phyloP scores from a whole-genome alignment of 2,329 filamentous ascomycete species.

The Aspergillus candidus region DNA sequence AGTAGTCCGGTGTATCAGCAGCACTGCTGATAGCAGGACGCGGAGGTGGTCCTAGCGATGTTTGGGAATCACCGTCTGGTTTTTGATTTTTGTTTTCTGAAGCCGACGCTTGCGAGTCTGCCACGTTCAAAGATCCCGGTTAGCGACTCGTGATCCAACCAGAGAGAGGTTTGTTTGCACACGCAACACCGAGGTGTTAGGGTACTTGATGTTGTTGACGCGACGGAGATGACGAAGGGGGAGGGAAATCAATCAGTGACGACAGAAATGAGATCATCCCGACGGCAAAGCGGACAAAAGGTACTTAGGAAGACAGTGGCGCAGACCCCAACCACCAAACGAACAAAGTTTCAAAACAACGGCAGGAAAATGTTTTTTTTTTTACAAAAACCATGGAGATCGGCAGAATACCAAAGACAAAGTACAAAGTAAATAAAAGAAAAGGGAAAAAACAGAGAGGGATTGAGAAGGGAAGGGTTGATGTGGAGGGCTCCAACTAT shows the following conservation, averaged over 20 bases:
- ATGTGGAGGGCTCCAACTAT: neutral
- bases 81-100: slow-evolving; percentile 32
- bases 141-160: slow-evolving; percentile 11
- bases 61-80: slow-evolving; percentile 52
- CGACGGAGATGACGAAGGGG: slow-evolving; percentile 10
- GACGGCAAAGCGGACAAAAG: slow-evolving; percentile 24
- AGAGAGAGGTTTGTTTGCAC: too few species aligned
- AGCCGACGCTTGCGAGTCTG: slow-evolving; percentile 29
- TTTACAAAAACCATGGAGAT: neutral
- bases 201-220: too few species aligned
- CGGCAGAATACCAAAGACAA: too few species aligned
- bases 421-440: neutral
- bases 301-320: slow-evolving; percentile 14
- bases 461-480: slow-evolving; percentile 2
- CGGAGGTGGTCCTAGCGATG: slow-evolving; percentile 65
- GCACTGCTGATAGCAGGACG: slow-evolving; percentile 50
- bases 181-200: too few species aligned
- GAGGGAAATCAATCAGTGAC: slow-evolving; percentile 27
- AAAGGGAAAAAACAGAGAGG: slow-evolving; percentile 9
- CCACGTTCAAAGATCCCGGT: slow-evolving; percentile 10
- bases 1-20: slow-evolving; percentile 62
- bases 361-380: neutral
- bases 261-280: slow-evolving; percentile 34
- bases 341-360: neutral
- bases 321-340: slow-evolving; percentile 3